These are phyloP conservation scores for Boeremia exigua DNA, from an alignment of 2,329 filamentous ascomycete genomes.

Conservation along the genomic window DNA sequence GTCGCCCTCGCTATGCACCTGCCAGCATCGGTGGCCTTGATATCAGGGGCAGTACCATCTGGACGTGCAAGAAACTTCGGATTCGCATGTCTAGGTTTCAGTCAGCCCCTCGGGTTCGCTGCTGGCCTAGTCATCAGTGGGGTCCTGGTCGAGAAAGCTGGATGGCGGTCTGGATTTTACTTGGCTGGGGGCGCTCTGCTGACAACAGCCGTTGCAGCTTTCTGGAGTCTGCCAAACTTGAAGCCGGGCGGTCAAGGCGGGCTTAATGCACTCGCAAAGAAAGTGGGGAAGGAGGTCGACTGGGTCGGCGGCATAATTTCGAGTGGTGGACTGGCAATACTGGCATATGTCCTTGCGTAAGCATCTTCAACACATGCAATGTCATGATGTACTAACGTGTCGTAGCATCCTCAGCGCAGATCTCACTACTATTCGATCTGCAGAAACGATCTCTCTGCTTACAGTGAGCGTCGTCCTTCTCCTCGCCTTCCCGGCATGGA, in stretches of 20 bases:
- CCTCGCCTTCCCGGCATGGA: conserved; percentile 39
- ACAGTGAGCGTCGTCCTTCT: conserved; percentile 32
- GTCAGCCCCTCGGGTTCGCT: conserved; percentile 58
- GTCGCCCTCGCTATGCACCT: conserved; percentile 56
- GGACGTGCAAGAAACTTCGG: conserved; percentile 42
- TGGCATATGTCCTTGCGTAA: conserved; percentile 36
- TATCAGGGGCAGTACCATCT: conserved; percentile 39
- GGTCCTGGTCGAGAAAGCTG: conserved; percentile 54
- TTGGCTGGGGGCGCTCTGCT: conserved; percentile 42
- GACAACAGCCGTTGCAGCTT: conserved; percentile 44
- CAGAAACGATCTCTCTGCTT: conserved; percentile 30
- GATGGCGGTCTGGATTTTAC: conserved; percentile 59
- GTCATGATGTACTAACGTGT: conserved; percentile 8
- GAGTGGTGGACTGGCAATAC: conserved; percentile 29
- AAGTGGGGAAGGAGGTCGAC: conserved; percentile 32
- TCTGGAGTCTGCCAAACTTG: conserved; percentile 32
- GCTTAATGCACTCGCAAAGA: conserved; percentile 10
- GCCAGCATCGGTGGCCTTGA: conserved; percentile 55
- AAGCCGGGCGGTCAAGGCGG: conserved; percentile 11
- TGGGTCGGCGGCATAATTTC: conserved; percentile 39
- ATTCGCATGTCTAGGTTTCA: conserved; percentile 52
- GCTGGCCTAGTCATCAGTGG: conserved; percentile 60
- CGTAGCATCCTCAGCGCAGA: conserved; percentile 33
- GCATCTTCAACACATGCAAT: conserved; percentile 1
- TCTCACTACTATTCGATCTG: conserved; percentile 28